phyloP scores from a whole-genome alignment of 2,329 filamentous ascomycete species.

The Apiospora hydei region DNA sequence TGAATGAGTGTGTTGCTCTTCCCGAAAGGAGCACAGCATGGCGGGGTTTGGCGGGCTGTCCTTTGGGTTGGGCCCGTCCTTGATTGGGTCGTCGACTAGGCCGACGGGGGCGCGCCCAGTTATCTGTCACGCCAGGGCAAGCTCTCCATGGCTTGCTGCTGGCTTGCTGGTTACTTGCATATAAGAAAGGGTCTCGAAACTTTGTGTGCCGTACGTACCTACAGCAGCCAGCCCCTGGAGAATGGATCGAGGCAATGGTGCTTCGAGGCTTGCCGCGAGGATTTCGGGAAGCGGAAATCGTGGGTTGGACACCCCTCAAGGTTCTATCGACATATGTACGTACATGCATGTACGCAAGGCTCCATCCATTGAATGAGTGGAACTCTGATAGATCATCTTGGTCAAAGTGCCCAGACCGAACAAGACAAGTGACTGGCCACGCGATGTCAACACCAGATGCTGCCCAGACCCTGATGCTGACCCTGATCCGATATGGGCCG shows the following conservation, averaged over 20 bases:
- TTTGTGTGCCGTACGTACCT: not conserved
- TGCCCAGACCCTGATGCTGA: not conserved
- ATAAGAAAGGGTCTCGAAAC: not conserved
- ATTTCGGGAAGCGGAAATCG: not conserved
- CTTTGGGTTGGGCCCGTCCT: slow-evolving; percentile 20
- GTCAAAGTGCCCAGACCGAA: not conserved
- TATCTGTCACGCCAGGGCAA: slow-evolving; percentile 7
- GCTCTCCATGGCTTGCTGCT: not conserved
- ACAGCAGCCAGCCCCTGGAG: not conserved
- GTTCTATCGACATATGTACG: not conserved
- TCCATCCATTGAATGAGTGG: not conserved
- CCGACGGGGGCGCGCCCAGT: not conserved
- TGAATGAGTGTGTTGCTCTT: slow-evolving; percentile 2
- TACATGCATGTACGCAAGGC: not conserved
- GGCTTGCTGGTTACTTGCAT: not conserved
- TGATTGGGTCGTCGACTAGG: slow-evolving; percentile 22
- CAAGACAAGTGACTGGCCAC: not conserved
- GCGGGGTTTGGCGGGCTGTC: not conserved
- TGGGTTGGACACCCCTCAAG: not conserved
- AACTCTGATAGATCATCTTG: not conserved
- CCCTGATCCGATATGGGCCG: not conserved
- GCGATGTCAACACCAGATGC: not conserved
- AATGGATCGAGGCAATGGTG: not conserved
- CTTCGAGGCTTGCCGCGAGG: not conserved
- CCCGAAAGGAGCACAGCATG: slow-evolving; percentile 11